Base-by-base conservation (phyloP, 306 rosid species). In the Trifolium dubium region DNA sequence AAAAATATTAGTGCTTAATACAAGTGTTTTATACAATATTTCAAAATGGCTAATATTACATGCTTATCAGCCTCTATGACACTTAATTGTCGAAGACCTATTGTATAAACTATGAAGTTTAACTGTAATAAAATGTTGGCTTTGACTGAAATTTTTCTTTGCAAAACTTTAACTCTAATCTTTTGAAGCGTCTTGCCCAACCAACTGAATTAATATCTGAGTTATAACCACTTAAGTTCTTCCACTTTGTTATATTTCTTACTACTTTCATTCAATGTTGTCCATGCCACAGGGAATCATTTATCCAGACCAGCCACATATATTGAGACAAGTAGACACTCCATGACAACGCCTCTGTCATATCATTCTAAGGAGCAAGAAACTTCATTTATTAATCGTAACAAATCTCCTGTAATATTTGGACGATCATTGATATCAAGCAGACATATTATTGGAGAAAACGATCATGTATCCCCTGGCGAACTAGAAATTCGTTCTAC, bases 41-140 rank as follows among this genome's bases (percentile, higher is more conserved):
- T 44, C 15, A 1, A 44, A 44, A 44, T 44, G 15, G 50, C 50
- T 14, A 4, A 12, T 12, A 44, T 44, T 44, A 44, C 50, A 44
- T 44, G 50, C 50, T 12, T 86, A 91, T 92, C 81, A 86, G 89
- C 88, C 86, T 96, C 94, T 3, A 86, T 72, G 96, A 65, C 78
- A 54, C 74, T 47, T 43, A 74, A 67, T 80, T 76, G 58, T 66
- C 70, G 58, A 58, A 71, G 77, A 75, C 30, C 67, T 59, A 51
- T 79, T 77, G 31, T 83, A 83, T 64, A 31, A n/a, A 60, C 23
- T 83, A 83, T 64, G 13, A n/a, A 60, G 18, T 60, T 30, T 60
- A 60, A 31, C 19, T 13, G 19, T 31, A 8, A 32, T 37, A 37
- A 37, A 37, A 6, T 37, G 40, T 37, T 37, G 31, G 40, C 41